phyloP scores from a whole-genome alignment of 192 early-diverging fungal species.

The Backusella parvicylindrica region DNA sequence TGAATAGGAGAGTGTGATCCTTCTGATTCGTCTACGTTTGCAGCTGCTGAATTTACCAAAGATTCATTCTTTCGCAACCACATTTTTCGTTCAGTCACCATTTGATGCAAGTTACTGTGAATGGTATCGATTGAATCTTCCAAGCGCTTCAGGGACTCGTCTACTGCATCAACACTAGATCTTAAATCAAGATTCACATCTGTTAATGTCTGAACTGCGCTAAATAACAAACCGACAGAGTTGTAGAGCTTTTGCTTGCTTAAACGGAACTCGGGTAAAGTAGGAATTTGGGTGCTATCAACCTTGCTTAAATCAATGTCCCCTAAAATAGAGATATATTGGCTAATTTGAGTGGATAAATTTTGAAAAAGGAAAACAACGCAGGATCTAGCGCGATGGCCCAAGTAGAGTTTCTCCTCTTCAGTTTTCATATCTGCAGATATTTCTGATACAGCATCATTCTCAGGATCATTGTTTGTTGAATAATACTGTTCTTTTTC shows the following conservation, averaged over 20 bases:
- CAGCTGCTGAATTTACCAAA: neutral
- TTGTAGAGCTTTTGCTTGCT: slow-evolving; percentile 36
- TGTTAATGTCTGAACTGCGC: slow-evolving; percentile 25
- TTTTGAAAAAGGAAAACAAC: slow-evolving; percentile 14
- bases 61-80: slow-evolving; percentile 13
- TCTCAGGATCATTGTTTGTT: neutral
- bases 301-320: slow-evolving; percentile 20
- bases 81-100: slow-evolving; percentile 22
- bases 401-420: neutral
- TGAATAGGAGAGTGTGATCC: neutral
- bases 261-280: slow-evolving; percentile 16
- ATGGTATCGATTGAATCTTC: slow-evolving; percentile 21
- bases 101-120: slow-evolving; percentile 20
- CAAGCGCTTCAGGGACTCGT: slow-evolving; percentile 1
- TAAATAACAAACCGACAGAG: slow-evolving; percentile 24
- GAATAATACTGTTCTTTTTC: neutral
- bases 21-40: neutral
- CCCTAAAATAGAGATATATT: slow-evolving; percentile 23
- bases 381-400: slow-evolving; percentile 11
- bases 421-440: neutral
- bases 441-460: neutral
- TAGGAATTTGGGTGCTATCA: slow-evolving; percentile 8
- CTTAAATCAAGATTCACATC: neutral
- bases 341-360: slow-evolving; percentile 22
- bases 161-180: slow-evolving; percentile 3